phyloP scores from a whole-genome alignment of 768 basidiomycete genomes.

The Xerocomellus intermedius region DNA sequence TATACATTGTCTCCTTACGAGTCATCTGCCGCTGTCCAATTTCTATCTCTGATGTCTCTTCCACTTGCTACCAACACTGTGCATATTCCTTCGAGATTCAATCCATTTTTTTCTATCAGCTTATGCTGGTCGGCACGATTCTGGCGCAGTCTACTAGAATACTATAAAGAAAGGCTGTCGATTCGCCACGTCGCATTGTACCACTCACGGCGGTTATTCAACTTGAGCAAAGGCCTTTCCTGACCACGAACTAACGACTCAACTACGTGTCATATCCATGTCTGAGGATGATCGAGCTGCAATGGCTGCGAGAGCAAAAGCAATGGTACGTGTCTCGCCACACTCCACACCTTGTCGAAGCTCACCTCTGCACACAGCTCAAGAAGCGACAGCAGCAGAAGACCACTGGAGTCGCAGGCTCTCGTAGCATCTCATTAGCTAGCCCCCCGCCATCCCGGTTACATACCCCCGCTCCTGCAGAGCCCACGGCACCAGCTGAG shows the following conservation, averaged over 20 bases:
- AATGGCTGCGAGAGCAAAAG: conserved; percentile 82
- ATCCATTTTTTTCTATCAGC: conserved; percentile 29
- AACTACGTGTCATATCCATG: conserved; percentile 16
- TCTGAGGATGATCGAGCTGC: conserved; percentile 71
- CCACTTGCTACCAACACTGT: conserved; percentile 38
- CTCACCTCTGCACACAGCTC: conserved; percentile 45
- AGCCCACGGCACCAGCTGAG: conserved; percentile 33
- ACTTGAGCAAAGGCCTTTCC: conserved; percentile 6
- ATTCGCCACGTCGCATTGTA: conserved; percentile 7
- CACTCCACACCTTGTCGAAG: not conserved
- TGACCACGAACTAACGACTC: conserved; percentile 1
- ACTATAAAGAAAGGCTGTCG: not conserved
- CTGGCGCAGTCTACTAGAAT: not conserved
- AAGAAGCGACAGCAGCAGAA: conserved; percentile 82
- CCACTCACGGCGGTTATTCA: not conserved
- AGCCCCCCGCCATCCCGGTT: conserved; percentile 49
- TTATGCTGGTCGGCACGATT: not conserved
- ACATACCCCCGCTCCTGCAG: conserved; percentile 51
- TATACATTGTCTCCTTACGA: conserved; percentile 36
- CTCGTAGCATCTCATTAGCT: conserved; percentile 33
- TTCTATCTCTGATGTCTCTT: conserved; percentile 37
- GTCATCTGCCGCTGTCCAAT: conserved; percentile 31
- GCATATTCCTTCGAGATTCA: conserved; percentile 45
- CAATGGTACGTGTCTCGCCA: conserved; percentile 52
- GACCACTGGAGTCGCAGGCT: conserved; percentile 36